Base-by-base conservation (phyloP, 495 filamentous ascomycete species). In the Daldinia decipiens region DNA sequence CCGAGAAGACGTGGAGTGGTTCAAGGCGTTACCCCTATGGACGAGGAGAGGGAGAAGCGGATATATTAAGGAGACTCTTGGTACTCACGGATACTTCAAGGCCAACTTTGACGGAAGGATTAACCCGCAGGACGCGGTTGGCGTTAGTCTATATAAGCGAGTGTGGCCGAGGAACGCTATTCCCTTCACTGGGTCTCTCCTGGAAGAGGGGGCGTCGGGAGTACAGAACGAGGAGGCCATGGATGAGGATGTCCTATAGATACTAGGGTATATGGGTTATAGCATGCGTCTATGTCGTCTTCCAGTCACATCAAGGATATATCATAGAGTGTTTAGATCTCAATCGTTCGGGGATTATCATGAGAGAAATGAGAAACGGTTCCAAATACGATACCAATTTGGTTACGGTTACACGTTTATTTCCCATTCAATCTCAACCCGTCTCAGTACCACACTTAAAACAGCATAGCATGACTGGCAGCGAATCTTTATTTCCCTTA, bases 81-180 rank as follows among this genome's bases (percentile, higher is more conserved):
- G 95, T 74, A 99, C 95, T 29, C 95, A 99, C 81, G 95, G 95
- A 54, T 99, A 98, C 83, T 98, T 98, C 85, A 99, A 99, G 87
- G 95, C 94, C 5, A 97, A 91, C 21, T 99, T 99, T 82, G 96
- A 99, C 79, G 93, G 90, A 26, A 92, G 89, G 77, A 93, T 98
- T 78, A 97, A 97, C 80, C 93, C 95, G 5, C 91, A 96, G 80
- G 95, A 99, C 78, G 88, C 93, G 5, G 88, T 99, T 40, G 96
- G 92, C 38, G 91, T 98, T 68, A 94, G 91, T 84, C 76, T 98
- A 78, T 97, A 96, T 79, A 98, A 98, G 88, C 83, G 94, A 50
- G 91, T 97, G 47, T 98, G 92, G 88, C 94, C 94, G 17, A 86
- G 92, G 59, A 84, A 80, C 68, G 87, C 94, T 7, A 81, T 76